Evolutionary conservation across 2,329 filamentous ascomycete genomes (phyloP), one percentile per base, ranked within the genome.

Genomic region (Aureobasidium sp.): DNA sequence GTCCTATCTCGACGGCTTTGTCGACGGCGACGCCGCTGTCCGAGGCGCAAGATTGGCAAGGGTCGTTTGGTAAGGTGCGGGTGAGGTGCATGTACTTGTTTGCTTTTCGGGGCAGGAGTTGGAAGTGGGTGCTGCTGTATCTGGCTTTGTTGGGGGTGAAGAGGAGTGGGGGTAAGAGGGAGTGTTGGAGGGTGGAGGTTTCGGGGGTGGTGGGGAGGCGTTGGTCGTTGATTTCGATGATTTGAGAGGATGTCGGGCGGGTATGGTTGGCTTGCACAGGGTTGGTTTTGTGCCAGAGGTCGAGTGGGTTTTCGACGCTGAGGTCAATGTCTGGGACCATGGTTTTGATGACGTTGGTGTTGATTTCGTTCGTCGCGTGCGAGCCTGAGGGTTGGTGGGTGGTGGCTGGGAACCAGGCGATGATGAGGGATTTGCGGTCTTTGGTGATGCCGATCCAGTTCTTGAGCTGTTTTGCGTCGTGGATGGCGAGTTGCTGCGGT

Each of bases 1-100:
- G 93, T 1, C 89, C 93, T 14, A 97, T 77, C 70, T 98, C 93
- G 45, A 97, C 84, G 6, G 90, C 88, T 57, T 79, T 84, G 54
- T 85, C 78, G 2, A 86, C 74, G 38, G 74, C 75, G 19, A 97
- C 73, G 2, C 68, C 72, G 0, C 86, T 86, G 0, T 74, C 63
- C n/a, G n/a, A n/a, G 0, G 70, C 63, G 65, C 93, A 98, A 34
- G 77, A 74, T 0, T 87, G 81, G 62, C 93, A 98, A 10, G 68
- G 61, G 63, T 94, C 88, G 11, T 86, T 87, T 38, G 82, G 70
- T 42, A 73, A 73, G 16, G 85, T 79, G 55, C 79, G 79, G 6
- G 89, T 72, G 7, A 95, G 69, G 59, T 86, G 83, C 32, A 88
- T 69, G 1, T 70, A 68, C 6, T 39, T 49, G 11, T 19, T 35